Conservation (phyloP, 768 basidiomycete species). For the Naganishia antarctica region DNA sequence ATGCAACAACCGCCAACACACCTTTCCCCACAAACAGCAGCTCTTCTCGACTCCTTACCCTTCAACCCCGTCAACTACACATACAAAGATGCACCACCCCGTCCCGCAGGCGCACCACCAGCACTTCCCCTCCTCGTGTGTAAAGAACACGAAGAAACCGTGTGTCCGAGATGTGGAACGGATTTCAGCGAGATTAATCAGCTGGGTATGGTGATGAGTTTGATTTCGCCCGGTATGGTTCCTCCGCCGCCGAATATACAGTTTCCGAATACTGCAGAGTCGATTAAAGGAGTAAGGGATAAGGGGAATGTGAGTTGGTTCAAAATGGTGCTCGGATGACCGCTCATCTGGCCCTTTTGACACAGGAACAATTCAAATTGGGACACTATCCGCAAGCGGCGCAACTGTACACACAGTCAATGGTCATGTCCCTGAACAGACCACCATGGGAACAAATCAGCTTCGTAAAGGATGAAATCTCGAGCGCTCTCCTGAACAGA, state of each 20-base stretch:
- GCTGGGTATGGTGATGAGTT: conserved; percentile 63
- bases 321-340: background rate
- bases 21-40: conserved; percentile 24
- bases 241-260: conserved; percentile 72
- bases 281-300: conserved; percentile 76
- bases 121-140: conserved; percentile 58
- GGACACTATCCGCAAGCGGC: conserved; percentile 68
- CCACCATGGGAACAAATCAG: conserved; percentile 84
- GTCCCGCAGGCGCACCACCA: conserved; percentile 30
- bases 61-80: conserved; percentile 35
- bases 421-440: conserved; percentile 68
- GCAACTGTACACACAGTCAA: conserved; percentile 71
- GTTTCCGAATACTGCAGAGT: conserved; percentile 66
- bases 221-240: conserved; percentile 54
- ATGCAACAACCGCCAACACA: conserved; percentile 23
- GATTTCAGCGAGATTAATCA: conserved; percentile 75
- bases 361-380: conserved; percentile 70
- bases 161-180: conserved; percentile 66
- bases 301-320: conserved; percentile 77
- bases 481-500: conserved; percentile 83
- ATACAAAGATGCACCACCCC: conserved; percentile 29
- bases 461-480: conserved; percentile 81
- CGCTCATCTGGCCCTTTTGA: background rate
- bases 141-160: conserved; percentile 63
- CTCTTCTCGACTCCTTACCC: conserved; percentile 35